phyloP scores from a whole-genome alignment of 352 stramenopile genomes.

The Phytophthora meadii region DNA sequence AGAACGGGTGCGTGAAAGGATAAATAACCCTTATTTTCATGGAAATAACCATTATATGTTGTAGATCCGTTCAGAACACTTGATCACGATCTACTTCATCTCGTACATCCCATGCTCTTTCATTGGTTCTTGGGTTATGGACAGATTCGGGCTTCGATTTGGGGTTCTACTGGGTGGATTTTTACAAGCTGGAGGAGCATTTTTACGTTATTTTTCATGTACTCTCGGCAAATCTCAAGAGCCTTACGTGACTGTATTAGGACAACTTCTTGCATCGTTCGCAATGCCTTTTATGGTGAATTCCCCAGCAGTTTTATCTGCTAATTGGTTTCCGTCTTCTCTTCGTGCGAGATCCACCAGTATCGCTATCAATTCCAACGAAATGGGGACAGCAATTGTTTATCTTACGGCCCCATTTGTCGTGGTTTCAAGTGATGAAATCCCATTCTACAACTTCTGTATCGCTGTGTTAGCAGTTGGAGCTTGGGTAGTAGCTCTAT shows the following conservation, averaged over 20 bases:
- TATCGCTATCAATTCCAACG: constrained; percentile 74
- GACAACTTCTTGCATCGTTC: constrained; percentile 64
- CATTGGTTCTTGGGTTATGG: constrained; percentile 79
- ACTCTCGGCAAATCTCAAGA: constrained; percentile 31
- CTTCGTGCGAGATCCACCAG: constrained; percentile 69
- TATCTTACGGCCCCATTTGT: constrained; percentile 65
- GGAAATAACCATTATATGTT: not conserved
- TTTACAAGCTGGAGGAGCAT: constrained; percentile 56
- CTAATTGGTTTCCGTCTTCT: constrained; percentile 76
- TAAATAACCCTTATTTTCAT: not conserved
- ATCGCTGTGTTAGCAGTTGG: constrained; percentile 42
- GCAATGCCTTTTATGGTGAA: constrained; percentile 87
- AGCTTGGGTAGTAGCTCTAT: constrained; percentile 22
- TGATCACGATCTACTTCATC: constrained; percentile 82
- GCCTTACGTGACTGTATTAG: constrained; percentile 48
- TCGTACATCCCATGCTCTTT: constrained; percentile 84
- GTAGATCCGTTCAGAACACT: constrained; percentile 68
- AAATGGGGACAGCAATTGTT: constrained; percentile 63
- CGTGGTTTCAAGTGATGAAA: constrained; percentile 38
- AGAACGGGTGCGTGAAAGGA: constrained; percentile 31
- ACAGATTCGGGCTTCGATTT: constrained; percentile 65
- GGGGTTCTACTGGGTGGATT: constrained; percentile 62
- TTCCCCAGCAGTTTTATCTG: constrained; percentile 68
- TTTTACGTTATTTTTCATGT: constrained; percentile 50
- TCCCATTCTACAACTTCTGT: constrained; percentile 55